Conservation (phyloP, 495 filamentous ascomycete species). For the Neurospora tetrasperma region DNA sequence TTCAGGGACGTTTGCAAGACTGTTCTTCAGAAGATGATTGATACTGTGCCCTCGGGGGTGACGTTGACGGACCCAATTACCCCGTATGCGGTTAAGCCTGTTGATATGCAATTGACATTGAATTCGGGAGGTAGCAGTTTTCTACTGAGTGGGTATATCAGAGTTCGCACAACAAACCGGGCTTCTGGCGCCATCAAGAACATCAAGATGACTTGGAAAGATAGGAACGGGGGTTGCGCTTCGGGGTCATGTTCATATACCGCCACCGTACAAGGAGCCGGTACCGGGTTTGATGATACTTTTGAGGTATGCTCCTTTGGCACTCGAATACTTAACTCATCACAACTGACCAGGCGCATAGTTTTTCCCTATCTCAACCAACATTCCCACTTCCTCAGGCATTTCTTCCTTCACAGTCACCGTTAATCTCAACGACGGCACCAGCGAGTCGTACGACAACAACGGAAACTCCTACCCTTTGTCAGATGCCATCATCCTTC, state of each 20-base stretch:
- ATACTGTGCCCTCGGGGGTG: conserved; percentile 44
- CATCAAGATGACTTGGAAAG: conserved; percentile 75
- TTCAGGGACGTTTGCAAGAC: conserved; percentile 39
- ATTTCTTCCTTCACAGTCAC: conserved; percentile 38
- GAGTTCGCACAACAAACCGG: conserved; percentile 32
- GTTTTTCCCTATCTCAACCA: conserved; percentile 36
- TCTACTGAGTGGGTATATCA: conserved; percentile 31
- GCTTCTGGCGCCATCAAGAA: conserved; percentile 23
- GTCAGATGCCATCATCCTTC: conserved; percentile 33
- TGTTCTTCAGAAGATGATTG: conserved; percentile 50
- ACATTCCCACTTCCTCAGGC: conserved; percentile 27
- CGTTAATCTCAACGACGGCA: conserved; percentile 32
- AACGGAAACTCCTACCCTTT: conserved; percentile 38
- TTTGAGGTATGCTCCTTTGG: conserved; percentile 33
- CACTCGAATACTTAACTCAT: background rate
- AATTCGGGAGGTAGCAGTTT: conserved; percentile 27
- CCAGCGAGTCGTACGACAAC: conserved; percentile 32
- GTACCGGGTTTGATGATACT: conserved; percentile 47
- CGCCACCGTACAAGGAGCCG: conserved; percentile 35
- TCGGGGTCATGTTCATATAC: conserved; percentile 37
- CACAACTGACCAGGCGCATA: conserved; percentile 10
- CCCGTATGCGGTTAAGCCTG: conserved; percentile 51
- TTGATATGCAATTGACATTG: conserved; percentile 37
- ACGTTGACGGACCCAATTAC: conserved; percentile 41
- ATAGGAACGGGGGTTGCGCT: conserved; percentile 88